Conservation (phyloP, 345 rosid species). For the Linum usitatissimum region DNA sequence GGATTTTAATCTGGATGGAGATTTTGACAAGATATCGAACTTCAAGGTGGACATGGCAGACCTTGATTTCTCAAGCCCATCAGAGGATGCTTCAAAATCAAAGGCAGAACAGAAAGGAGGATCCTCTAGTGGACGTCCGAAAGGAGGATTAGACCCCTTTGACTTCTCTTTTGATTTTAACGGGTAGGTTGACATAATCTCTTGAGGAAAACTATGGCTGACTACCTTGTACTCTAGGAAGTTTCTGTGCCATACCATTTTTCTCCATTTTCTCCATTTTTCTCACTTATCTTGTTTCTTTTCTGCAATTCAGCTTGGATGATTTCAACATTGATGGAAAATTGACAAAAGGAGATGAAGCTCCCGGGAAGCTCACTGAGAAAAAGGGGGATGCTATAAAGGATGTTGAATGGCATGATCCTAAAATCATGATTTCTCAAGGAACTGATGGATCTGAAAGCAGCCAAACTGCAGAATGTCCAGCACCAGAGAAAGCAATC, state of each 20-base stretch:
- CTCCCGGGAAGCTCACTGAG: conserved; percentile 20
- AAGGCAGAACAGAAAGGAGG: conserved; percentile 47
- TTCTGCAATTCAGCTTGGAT: conserved; percentile 40
- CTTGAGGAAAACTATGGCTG: conserved; percentile 2
- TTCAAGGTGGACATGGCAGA: conserved; percentile 72
- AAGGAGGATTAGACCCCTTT: conserved; percentile 36
- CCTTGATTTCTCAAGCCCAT: conserved; percentile 60
- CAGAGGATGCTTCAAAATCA: conserved; percentile 36
- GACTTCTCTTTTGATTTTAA: conserved; percentile 69
- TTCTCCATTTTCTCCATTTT: conserved; percentile 12
- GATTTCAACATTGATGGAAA: conserved; percentile 40
- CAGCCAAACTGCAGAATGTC: conserved; percentile 15
- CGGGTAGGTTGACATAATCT: conserved; percentile 30
- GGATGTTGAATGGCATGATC: conserved; percentile 21
- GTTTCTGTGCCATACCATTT: not conserved
- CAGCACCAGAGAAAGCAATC: conserved; percentile 16
- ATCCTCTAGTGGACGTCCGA: conserved; percentile 22
- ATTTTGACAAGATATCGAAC: conserved; percentile 61
- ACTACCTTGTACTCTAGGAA: not conserved
- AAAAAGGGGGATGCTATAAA: conserved; percentile 24
- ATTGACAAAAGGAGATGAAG: conserved; percentile 28
- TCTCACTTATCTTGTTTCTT: conserved; percentile 15
- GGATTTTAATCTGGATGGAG: conserved; percentile 65
- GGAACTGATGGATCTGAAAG: conserved; percentile 16
- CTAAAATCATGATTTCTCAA: conserved; percentile 17